These are phyloP conservation scores for Chytriomyces sp. DNA, from an alignment of 192 early-diverging fungal genomes.

Conservation along the genomic window DNA sequence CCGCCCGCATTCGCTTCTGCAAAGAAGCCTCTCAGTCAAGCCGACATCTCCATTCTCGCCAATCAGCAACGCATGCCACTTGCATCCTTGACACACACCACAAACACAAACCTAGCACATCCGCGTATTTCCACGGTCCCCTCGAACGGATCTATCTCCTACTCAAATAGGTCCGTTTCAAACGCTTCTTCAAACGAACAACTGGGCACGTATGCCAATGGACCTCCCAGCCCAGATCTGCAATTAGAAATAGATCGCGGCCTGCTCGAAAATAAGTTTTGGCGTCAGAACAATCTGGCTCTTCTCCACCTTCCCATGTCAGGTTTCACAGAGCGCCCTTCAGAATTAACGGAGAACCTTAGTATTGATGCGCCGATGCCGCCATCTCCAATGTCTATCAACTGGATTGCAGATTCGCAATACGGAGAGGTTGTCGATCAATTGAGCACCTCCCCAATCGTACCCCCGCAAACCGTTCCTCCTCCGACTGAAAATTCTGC, in stretches of 20 bases:
- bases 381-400: background rate
- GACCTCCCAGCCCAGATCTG: background rate
- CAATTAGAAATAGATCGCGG: background rate
- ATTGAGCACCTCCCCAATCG: background rate
- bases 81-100: background rate
- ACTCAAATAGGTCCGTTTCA: background rate
- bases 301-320: background rate
- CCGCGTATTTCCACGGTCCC: background rate
- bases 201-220: too few relatives aligned
- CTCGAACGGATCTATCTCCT: background rate
- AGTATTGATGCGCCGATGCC: background rate
- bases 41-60: background rate
- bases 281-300: background rate
- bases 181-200: background rate
- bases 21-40: background rate
- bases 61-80: background rate
- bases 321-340: slow-evolving; percentile 1
- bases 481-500: too few relatives aligned
- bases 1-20: too few relatives aligned
- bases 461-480: background rate
- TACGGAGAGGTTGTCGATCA: background rate
- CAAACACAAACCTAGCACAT: background rate
- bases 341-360: background rate
- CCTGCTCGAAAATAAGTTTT: slow-evolving; percentile 1
- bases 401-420: background rate